A percentile compares a stretch with the other conserved stretches of the same genome.
phyloP scores from a whole-genome alignment of 371 early-diverging fungal genomes.

The Mucor plumbeus region DNA sequence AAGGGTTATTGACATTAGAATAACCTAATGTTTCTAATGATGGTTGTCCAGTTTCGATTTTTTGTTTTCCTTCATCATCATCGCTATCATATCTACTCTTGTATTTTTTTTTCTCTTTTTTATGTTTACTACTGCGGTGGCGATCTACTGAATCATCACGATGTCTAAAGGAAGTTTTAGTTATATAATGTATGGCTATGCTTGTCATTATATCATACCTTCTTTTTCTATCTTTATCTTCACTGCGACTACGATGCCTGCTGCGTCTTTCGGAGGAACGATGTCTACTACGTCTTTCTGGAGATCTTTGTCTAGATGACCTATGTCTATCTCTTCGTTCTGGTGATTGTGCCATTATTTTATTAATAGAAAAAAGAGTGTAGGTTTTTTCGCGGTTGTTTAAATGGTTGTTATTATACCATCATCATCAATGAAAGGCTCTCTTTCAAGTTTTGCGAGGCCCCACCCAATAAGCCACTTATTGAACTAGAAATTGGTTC shows the following conservation, averaged over 20 bases:
- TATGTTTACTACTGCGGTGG: conserved; percentile 13
- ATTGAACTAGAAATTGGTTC: not conserved
- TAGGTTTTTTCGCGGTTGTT: not conserved
- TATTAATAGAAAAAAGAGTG: not conserved
- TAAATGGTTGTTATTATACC: not conserved
- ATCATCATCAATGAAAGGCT: too few species aligned
- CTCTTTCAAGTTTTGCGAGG: not conserved
- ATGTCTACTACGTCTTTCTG: conserved; percentile 17
- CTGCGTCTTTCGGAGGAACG: conserved; percentile 16
- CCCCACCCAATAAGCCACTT: not conserved
- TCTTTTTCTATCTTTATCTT: conserved; percentile 1
- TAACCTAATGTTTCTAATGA: conserved; percentile 57
- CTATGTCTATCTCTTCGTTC: conserved; percentile 12
- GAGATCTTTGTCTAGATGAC: conserved; percentile 1
- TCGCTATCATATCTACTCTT: conserved; percentile 6
- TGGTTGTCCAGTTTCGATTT: conserved; percentile 19
- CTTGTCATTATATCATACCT: conserved; percentile 1
- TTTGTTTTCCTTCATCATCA: conserved; percentile 19
- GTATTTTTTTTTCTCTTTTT: conserved; percentile 20
- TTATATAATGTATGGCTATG: not conserved
- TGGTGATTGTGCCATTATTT: conserved; percentile 7
- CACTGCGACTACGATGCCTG: conserved; percentile 9
- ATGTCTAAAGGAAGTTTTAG: conserved; percentile 10
- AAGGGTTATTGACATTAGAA: conserved; percentile 80
- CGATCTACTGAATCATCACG: conserved; percentile 18